phyloP scores from a whole-genome alignment of 768 basidiomycete species.

The Tricholoma bakamatsutake region DNA sequence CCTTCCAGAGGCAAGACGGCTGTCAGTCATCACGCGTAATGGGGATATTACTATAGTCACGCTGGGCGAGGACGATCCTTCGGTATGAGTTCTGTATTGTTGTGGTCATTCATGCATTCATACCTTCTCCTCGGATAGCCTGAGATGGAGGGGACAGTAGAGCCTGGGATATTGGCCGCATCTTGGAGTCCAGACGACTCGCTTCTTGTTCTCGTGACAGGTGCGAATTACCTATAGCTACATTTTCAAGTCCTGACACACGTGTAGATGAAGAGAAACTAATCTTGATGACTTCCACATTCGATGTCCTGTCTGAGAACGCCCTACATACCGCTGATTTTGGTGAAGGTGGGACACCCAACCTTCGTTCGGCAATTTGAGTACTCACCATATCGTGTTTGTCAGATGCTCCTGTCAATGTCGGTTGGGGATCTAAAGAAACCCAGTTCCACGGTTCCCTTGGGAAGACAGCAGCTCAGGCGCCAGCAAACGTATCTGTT shows the following conservation, averaged over 20 bases:
- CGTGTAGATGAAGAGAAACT: slow-evolving; percentile 65
- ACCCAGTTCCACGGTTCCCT: slow-evolving; percentile 97
- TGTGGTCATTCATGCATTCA: slow-evolving; percentile 13
- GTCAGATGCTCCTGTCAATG: slow-evolving; percentile 84
- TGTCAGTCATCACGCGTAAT: slow-evolving; percentile 62
- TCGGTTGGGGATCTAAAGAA: slow-evolving; percentile 96
- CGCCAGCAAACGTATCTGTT: slow-evolving; percentile 32
- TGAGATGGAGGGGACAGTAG: slow-evolving; percentile 84
- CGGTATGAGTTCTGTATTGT: slow-evolving; percentile 28
- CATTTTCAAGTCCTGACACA: background rate
- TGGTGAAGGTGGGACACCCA: slow-evolving; percentile 61
- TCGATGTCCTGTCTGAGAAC: slow-evolving; percentile 82
- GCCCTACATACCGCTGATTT: slow-evolving; percentile 70
- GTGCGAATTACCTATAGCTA: slow-evolving; percentile 29
- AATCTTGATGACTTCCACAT: slow-evolving; percentile 81
- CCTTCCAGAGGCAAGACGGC: slow-evolving; percentile 61
- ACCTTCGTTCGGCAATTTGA: background rate
- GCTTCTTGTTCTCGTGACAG: slow-evolving; percentile 75
- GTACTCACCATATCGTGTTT: slow-evolving; percentile 8
- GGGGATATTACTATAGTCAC: slow-evolving; percentile 79
- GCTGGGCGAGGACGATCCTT: slow-evolving; percentile 40
- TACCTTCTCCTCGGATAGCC: slow-evolving; percentile 33
- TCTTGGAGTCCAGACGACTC: slow-evolving; percentile 93
- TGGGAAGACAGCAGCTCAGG: slow-evolving; percentile 77
- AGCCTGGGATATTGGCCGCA: slow-evolving; percentile 76